Evolutionary conservation across 495 filamentous ascomycete species (phyloP).

Genomic region (Lasiosphaeria ovina): DNA sequence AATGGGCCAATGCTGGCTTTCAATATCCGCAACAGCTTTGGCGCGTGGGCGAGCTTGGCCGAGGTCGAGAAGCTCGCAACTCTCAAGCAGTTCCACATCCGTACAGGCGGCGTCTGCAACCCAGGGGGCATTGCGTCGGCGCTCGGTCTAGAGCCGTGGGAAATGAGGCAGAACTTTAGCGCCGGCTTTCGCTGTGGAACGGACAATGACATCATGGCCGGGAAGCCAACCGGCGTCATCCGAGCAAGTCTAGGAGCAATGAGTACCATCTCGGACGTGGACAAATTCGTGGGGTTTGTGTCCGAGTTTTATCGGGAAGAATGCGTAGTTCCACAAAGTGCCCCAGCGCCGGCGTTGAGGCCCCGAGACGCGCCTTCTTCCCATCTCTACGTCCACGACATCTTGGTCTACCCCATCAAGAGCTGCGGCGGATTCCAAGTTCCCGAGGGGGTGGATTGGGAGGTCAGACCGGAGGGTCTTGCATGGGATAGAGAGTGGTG

Average conservation of each 20-base stretch:
- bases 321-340: conserved; percentile 16
- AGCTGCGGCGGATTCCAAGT: conserved; percentile 79
- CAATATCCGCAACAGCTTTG: conserved; percentile 66
- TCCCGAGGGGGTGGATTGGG: conserved; percentile 63
- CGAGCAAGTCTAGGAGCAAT: conserved; percentile 83
- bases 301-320: conserved; percentile 72
- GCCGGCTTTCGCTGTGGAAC: conserved; percentile 76
- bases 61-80: conserved; percentile 83
- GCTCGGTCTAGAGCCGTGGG: conserved; percentile 68
- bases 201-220: conserved; percentile 75
- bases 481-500: conserved; percentile 96
- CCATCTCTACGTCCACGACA: conserved; percentile 52
- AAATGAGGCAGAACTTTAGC: conserved; percentile 78
- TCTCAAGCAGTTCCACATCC: conserved; percentile 73
- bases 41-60: conserved; percentile 72
- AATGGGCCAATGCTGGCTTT: conserved; percentile 78
- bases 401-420: conserved; percentile 81
- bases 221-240: conserved; percentile 85
- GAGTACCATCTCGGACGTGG: conserved; percentile 76
- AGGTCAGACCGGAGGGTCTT: conserved; percentile 72
- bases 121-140: conserved; percentile 76
- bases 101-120: conserved; percentile 87
- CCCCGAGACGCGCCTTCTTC: conserved; percentile 8
- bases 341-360: not conserved
- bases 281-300: conserved; percentile 66